Evolutionary conservation across 2,329 filamentous ascomycete genomes (phyloP).

Genomic region (Chlorencoelia australis): DNA sequence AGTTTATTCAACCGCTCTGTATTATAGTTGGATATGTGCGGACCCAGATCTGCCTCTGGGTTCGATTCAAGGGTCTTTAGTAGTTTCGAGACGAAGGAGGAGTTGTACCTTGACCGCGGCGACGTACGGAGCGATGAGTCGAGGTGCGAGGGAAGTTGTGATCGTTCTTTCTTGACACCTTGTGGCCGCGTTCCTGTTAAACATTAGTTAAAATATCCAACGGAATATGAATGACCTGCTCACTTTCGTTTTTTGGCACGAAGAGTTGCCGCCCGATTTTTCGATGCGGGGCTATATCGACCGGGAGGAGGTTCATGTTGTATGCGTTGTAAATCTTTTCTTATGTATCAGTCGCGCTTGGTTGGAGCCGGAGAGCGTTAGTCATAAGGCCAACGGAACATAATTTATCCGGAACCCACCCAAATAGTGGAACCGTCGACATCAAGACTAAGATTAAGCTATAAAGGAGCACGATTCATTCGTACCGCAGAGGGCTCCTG

Average conservation of each 20-base stretch:
- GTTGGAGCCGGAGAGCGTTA: not conserved
- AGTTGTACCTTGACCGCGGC: slow-evolving; percentile 1
- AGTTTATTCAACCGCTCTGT: slow-evolving; percentile 4
- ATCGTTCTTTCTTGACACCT: slow-evolving; percentile 1
- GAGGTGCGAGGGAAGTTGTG: slow-evolving; percentile 1
- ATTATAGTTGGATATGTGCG: slow-evolving; percentile 2
- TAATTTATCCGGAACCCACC: not conserved
- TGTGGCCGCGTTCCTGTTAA: not conserved
- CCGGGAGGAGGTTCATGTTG: not conserved
- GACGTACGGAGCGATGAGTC: slow-evolving; percentile 3
- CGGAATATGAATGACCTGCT: not conserved
- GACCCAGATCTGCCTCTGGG: slow-evolving; percentile 2
- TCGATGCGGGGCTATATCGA: not conserved
- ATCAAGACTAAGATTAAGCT: no score
- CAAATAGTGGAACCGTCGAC: not conserved
- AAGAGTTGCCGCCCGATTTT: not conserved
- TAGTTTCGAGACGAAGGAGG: slow-evolving; percentile 2
- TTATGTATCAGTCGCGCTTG: not conserved
- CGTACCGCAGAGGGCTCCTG: no score
- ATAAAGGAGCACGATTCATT: no score
- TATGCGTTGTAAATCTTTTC: not conserved
- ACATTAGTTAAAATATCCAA: not conserved
- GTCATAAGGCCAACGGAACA: not conserved
- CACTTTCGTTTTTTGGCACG: not conserved
- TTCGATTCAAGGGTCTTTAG: slow-evolving; percentile 3